Conservation (phyloP, 1,284 basidiomycete species). For the Leccinum pseudoinsigne region DNA sequence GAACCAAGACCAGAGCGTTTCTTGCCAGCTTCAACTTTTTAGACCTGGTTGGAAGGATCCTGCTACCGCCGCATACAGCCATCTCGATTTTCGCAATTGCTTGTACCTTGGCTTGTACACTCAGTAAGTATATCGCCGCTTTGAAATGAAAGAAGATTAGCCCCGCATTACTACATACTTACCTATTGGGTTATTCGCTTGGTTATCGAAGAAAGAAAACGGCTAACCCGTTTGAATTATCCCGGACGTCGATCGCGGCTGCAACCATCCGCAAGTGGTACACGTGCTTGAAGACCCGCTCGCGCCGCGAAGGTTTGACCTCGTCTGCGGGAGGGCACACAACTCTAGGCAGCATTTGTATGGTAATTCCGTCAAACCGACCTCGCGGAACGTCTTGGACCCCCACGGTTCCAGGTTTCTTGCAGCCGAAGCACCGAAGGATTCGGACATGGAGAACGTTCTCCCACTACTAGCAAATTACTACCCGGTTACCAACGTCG, state of each 20-base stretch:
- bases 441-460: neutral
- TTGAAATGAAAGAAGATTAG: conserved; percentile 24
- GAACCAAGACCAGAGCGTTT: neutral
- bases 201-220: neutral
- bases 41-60: neutral
- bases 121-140: neutral
- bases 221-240: neutral
- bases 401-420: neutral
- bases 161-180: conserved; percentile 1
- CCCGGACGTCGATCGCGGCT: neutral
- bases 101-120: no score
- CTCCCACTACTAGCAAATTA: neutral
- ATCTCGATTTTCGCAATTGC: conserved; percentile 2
- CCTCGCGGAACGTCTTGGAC: neutral
- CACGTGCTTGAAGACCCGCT: neutral
- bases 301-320: neutral
- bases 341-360: neutral
- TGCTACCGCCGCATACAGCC: neutral
- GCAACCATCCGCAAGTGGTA: neutral
- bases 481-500: neutral
- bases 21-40: neutral
- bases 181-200: neutral
- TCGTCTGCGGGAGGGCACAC: neutral
- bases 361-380: neutral
- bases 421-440: neutral